These are phyloP conservation scores for Jamesozyma gamospora DNA, from an alignment of 805 yeast species.

Conservation along the genomic window DNA sequence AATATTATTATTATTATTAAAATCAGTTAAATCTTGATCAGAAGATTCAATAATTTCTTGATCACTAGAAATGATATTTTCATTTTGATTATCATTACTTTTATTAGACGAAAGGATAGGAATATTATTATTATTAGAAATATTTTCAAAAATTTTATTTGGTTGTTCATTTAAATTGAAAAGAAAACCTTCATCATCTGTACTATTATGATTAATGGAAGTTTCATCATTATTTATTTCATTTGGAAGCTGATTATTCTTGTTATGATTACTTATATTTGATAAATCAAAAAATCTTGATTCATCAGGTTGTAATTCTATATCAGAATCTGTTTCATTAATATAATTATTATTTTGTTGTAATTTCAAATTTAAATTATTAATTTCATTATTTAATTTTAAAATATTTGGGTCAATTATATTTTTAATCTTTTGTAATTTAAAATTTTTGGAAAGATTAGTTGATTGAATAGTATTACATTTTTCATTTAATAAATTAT, in stretches of 20 bases:
- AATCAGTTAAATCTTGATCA: not conserved
- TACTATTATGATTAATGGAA: too few species aligned
- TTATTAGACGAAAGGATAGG: too few species aligned
- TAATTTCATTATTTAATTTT: constrained; percentile 5
- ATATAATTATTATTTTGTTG: not conserved
- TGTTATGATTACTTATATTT: not conserved
- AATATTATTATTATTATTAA: not conserved
- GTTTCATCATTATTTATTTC: constrained; percentile 9
- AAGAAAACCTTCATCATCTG: constrained; percentile 5
- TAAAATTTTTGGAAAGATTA: constrained; percentile 34
- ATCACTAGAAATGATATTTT: constrained; percentile 8
- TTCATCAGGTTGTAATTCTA: constrained; percentile 2
- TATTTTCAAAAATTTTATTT: too few species aligned
- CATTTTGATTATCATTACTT: constrained; percentile 1
- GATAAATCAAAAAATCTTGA: constrained; percentile 1
- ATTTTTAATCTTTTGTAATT: constrained; percentile 17
- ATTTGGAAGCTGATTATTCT: not conserved
- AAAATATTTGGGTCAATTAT: constrained; percentile 14
- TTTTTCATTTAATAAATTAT: constrained; percentile 20
- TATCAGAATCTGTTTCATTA: not conserved
- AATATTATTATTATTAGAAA: not conserved
- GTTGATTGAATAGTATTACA: constrained; percentile 34
- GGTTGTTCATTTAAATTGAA: constrained; percentile 4
- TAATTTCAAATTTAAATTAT: not conserved
- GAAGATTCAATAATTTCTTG: constrained; percentile 9